Conservation (phyloP, 768 basidiomycete genomes). For the Lentinula sp. region DNA sequence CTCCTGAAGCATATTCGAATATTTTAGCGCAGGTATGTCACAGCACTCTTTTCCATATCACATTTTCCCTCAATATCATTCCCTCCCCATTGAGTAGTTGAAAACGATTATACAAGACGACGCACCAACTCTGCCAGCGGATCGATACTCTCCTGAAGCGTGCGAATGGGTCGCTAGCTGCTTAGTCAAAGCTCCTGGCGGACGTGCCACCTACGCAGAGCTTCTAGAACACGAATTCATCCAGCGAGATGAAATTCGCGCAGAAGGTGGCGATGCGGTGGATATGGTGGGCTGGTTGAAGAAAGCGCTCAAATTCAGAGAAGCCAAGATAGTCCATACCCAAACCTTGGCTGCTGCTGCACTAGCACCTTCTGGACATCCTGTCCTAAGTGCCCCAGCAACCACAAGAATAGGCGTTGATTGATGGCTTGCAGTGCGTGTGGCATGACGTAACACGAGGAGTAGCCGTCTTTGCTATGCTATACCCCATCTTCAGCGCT, state of each 20-base stretch:
- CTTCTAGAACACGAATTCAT: constrained; percentile 35
- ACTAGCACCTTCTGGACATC: background rate
- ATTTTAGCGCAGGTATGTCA: constrained; percentile 80
- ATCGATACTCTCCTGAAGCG: constrained; percentile 59
- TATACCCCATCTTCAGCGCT: background rate
- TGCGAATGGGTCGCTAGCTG: constrained; percentile 80
- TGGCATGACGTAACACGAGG: background rate
- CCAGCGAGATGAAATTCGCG: constrained; percentile 75
- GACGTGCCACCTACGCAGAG: constrained; percentile 77
- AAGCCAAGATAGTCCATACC: constrained; percentile 2
- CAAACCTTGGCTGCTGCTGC: background rate
- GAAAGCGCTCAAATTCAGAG: constrained; percentile 29
- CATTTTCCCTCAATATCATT: background rate
- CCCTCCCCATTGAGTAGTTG: constrained; percentile 14
- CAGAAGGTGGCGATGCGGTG: constrained; percentile 47
- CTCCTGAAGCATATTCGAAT: constrained; percentile 94
- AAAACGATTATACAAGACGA: constrained; percentile 97
- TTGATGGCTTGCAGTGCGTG: background rate
- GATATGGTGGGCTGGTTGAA: constrained; percentile 86
- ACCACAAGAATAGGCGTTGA: constrained; percentile 1
- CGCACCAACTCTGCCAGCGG: constrained; percentile 78
- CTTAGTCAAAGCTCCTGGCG: constrained; percentile 72
- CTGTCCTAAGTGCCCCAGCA: background rate
- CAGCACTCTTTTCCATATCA: background rate
- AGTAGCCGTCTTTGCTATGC: background rate